These are phyloP conservation scores for Sclerotinia borealis DNA, from an alignment of 2,329 filamentous ascomycete species.

Conservation along the genomic window DNA sequence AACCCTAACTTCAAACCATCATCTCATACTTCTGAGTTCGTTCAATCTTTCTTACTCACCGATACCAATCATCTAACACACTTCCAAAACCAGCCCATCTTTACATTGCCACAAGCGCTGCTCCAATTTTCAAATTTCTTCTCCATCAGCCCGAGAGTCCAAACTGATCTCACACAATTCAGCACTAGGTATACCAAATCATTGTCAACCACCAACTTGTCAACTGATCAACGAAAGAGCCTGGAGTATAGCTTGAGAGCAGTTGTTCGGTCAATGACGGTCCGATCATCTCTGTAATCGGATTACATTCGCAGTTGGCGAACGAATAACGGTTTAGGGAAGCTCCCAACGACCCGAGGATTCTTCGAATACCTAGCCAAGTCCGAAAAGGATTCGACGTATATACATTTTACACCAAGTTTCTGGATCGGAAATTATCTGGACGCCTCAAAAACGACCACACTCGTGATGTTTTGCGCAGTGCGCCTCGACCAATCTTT, in stretches of 20 bases:
- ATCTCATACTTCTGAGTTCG: background rate
- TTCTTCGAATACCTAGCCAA: background rate
- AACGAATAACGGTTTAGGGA: slow-evolving; percentile 3
- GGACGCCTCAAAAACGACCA: background rate
- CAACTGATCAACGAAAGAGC: background rate
- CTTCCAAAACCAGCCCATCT: background rate
- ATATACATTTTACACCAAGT: background rate
- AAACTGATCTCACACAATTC: background rate
- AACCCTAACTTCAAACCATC: background rate
- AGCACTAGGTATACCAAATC: background rate
- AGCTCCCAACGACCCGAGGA: background rate
- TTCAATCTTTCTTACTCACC: background rate
- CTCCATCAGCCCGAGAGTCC: background rate
- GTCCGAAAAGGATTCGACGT: background rate
- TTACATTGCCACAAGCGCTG: background rate
- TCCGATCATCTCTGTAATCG: slow-evolving; percentile 1
- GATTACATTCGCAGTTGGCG: slow-evolving; percentile 9
- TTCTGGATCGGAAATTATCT: slow-evolving; percentile 3
- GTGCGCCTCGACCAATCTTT: slow-evolving; percentile 18
- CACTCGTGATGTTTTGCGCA: slow-evolving; percentile 20
- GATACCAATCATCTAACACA: background rate
- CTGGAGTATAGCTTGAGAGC: background rate
- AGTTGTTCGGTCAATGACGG: background rate
- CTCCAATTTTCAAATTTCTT: background rate
- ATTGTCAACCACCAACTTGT: background rate